Percentiles rank a stretch among this genome's conserved stretches.
Evolutionary conservation across 2,329 filamentous ascomycete genomes (phyloP).

Genomic region (Alternaria sp.): DNA sequence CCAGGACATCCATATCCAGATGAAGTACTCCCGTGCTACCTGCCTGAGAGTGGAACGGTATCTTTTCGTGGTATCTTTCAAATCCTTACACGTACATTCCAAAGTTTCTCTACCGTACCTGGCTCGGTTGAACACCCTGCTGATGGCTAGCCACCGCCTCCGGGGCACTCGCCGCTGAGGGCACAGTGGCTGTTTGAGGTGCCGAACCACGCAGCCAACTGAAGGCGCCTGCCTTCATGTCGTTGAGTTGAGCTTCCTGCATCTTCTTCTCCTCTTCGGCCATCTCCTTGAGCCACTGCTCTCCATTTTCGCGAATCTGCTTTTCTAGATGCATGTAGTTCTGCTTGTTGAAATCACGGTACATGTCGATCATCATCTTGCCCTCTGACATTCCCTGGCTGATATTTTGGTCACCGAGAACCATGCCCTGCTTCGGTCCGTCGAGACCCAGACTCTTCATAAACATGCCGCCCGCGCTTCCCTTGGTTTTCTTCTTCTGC

Average conservation of each 20-base stretch:
- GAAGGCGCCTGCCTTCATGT: conserved; percentile 71
- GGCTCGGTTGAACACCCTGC: conserved; percentile 20
- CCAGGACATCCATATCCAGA: not conserved
- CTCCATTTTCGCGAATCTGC: conserved; percentile 91
- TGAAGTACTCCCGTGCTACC: not conserved
- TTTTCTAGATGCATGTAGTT: conserved; percentile 89
- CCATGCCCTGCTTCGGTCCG: conserved; percentile 64
- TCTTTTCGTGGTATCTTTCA: conserved; percentile 16
- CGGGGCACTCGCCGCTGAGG: conserved; percentile 27
- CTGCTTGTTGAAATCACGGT: conserved; percentile 87
- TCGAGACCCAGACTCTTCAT: conserved; percentile 81
- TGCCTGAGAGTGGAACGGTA: conserved; percentile 18
- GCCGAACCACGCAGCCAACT: conserved; percentile 40
- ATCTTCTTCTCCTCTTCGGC: conserved; percentile 85
- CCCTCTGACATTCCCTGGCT: conserved; percentile 84
- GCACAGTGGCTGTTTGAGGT: conserved; percentile 22
- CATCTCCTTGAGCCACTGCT: conserved; percentile 96
- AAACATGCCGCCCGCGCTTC: conserved; percentile 72
- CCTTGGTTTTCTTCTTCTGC: conserved; percentile 69
- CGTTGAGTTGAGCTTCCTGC: conserved; percentile 89
- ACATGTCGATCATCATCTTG: conserved; percentile 97
- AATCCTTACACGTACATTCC: conserved; percentile 4
- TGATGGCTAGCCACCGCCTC: conserved; percentile 30
- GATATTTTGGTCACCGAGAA: conserved; percentile 62
- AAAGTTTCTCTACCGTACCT: conserved; percentile 24